Evolutionary conservation across 257 asterid species (phyloP), one percentile per base, ranked within the genome.

Genomic region (Verbascum thapsus): DNA sequence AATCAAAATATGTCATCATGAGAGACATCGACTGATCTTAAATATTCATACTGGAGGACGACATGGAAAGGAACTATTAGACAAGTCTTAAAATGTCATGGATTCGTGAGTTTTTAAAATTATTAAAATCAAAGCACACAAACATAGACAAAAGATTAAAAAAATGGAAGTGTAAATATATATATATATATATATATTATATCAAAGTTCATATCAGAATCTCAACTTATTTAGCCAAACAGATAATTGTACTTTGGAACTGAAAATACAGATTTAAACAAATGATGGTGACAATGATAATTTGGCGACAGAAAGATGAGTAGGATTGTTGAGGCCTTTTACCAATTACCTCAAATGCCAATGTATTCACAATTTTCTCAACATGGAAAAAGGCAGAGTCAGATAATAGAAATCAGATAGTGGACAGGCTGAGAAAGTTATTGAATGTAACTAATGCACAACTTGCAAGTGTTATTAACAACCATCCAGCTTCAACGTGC

Each of bases 401-500:
- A 13, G 18, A 40, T 19, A 10, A 3, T 35, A 49, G 54, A 63
- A 8, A 39, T 39, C 0, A 39, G 44, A 12, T 12, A 39, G 9
- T 39, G 44, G 44, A 39, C 44, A 12, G 7, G 44, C 32, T 26
- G 32, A 26, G 32, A 26, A 26, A 38, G 54, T 35, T 53, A 30
- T 10, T 13, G 37, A 45, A 13, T 51, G 42, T 52, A 51, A 43
- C 8, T 44, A 3, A 43, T 16, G 5, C 37, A 7, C 17, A 22
- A 66, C 30, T 22, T 52, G 56, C 23, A 18, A 45, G 37, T 55
- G 38, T 19, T 15, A n/a, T 50, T 41, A 37, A 47, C 58, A 8
- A 43, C 13, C 53, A 50, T 58, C 52, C 59, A 64, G 59, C 72
- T 48, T n/a, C 32, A 47, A 49, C 34, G 18, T 42, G 15, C 22